These are phyloP conservation scores for Emergomyces pasteurianus DNA, from an alignment of 2,329 filamentous ascomycete genomes.

Conservation along the genomic window DNA sequence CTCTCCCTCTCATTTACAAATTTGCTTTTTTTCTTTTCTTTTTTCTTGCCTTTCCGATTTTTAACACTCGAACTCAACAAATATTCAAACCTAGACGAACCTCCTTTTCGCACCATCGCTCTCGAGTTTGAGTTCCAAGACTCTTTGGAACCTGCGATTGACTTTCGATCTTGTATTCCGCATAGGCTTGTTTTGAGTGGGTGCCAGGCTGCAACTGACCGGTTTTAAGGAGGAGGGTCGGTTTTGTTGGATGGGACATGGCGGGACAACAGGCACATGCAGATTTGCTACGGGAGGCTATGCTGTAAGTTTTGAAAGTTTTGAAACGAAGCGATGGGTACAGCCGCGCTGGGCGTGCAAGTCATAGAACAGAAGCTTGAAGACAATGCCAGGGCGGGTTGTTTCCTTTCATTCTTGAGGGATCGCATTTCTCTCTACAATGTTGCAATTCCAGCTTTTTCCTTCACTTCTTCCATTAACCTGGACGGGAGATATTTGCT, in stretches of 20 bases:
- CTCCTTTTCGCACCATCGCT: not conserved
- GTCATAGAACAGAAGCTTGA: not conserved
- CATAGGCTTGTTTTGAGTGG: not conserved
- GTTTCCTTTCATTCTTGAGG: not conserved
- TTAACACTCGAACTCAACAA: not conserved
- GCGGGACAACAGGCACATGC: slow-evolving; percentile 30
- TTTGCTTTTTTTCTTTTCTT: not conserved
- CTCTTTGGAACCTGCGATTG: not conserved
- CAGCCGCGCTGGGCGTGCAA: not conserved
- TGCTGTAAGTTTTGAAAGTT: slow-evolving; percentile 29
- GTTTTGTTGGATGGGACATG: slow-evolving; percentile 30
- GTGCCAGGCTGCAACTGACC: not conserved
- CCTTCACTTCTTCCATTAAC: not conserved
- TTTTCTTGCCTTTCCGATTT: not conserved
- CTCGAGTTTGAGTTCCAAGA: not conserved
- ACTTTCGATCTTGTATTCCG: not conserved
- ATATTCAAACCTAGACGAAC: not conserved
- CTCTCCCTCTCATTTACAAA: too few relatives aligned
- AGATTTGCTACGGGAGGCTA: slow-evolving; percentile 39
- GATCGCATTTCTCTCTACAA: not conserved
- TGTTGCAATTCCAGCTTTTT: not conserved
- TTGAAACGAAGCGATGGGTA: not conserved
- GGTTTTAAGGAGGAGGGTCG: not conserved
- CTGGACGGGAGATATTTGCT: not conserved
- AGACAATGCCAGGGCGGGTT: not conserved